Evolutionary conservation across 768 basidiomycete genomes (phyloP).

Genomic region (Agrocybe chaxingu): DNA sequence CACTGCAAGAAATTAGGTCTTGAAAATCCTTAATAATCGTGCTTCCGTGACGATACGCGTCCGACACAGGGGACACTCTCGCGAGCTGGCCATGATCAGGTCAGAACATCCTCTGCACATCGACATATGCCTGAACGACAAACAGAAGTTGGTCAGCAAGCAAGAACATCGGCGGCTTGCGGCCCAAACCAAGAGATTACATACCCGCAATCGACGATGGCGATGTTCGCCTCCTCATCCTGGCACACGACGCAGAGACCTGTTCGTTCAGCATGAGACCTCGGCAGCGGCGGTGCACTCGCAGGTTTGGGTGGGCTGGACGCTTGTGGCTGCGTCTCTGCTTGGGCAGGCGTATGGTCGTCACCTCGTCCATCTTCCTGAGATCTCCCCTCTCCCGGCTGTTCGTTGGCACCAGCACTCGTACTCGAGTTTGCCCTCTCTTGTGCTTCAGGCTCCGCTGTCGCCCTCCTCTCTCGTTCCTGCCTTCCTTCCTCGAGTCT

Average conservation of each 20-base stretch:
- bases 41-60: slow-evolving; percentile 85
- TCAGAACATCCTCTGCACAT: slow-evolving; percentile 81
- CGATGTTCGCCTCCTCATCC: slow-evolving; percentile 92
- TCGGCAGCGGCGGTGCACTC: slow-evolving; percentile 31
- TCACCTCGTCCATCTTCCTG: neutral
- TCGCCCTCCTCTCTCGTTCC: slow-evolving; percentile 28
- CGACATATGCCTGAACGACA: slow-evolving; percentile 64
- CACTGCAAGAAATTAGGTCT: slow-evolving; percentile 26
- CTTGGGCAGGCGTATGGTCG: neutral
- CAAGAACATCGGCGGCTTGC: neutral
- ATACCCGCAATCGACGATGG: slow-evolving; percentile 92
- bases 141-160: slow-evolving; percentile 4
- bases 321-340: neutral
- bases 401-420: slow-evolving; percentile 13
- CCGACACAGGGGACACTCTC: slow-evolving; percentile 88
- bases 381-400: slow-evolving; percentile 10
- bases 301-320: slow-evolving; percentile 18
- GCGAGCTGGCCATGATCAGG: slow-evolving; percentile 70
- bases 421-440: neutral
- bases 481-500: slow-evolving; percentile 36
- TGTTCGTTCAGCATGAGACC: slow-evolving; percentile 52
- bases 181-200: slow-evolving; percentile 23
- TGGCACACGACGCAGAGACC: slow-evolving; percentile 92
- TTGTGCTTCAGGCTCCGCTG: slow-evolving; percentile 9
- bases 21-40: slow-evolving; percentile 75